Base-by-base conservation (phyloP, 1,284 basidiomycete genomes). In the Rhodotorula sp. region DNA sequence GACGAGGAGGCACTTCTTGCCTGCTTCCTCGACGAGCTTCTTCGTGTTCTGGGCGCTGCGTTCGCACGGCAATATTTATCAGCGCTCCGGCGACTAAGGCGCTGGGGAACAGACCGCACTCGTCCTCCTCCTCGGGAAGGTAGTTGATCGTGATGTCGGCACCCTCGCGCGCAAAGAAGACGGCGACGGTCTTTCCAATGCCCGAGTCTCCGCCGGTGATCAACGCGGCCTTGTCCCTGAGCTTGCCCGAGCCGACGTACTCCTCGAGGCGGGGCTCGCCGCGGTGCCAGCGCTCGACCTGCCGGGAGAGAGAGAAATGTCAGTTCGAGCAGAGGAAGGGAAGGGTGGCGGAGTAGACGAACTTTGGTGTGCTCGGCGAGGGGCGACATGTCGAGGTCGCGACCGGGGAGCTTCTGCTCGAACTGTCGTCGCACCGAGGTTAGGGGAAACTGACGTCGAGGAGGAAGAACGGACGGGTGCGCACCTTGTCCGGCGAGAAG, bases 61-160 rank as follows among this genome's bases (percentile, higher is more conserved):
- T 4, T 15, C n/a, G n/a, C n/a, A n/a, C n/a, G n/a, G n/a, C n/a
- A n/a, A n/a, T n/a, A n/a, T n/a, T n/a, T n/a, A n/a, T n/a, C n/a
- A n/a, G n/a, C n/a, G n/a, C n/a, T n/a, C n/a, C n/a, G n/a, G n/a
- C n/a, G n/a, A n/a, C n/a, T n/a, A n/a, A 27, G 48, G 49, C 8
- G 13, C 30, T 32, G 62, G 59, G n/a, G 29, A 30, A 20, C 5
- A 77, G 81, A 44, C 79, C 58, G 44, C 58, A 60, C 59, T 89
- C 88, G 67, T 83, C 80, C 73, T 85, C 81, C 79, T 89, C 88
- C 73, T 86, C 82, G 8, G 85, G 84, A 2, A 89, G 82, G 78
- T 88, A 85, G n/a, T 83, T 82, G 69, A 89, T 86, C 0, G 86
- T 86, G n/a, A 89, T 83, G 60, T 86, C 86, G 22, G 84, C 83